Percentiles rank a stretch among this genome's conserved stretches.
Evolutionary conservation across 148 eudicot species (phyloP).

Genomic region (Vaccinium darrowii): DNA sequence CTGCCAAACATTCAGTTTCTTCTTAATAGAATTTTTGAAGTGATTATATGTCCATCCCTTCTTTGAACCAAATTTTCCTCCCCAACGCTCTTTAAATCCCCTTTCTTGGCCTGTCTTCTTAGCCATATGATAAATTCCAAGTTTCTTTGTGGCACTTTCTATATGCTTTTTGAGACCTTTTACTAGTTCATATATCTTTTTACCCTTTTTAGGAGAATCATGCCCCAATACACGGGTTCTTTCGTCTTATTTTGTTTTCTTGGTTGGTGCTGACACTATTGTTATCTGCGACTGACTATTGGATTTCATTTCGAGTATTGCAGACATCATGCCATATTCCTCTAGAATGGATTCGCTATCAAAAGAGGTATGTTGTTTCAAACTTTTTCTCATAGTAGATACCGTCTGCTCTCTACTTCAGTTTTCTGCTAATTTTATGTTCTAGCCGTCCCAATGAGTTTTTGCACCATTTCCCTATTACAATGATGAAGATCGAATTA

Average conservation of each 20-base stretch:
- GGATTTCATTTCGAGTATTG: slow-evolving; percentile 18
- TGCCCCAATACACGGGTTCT: not conserved
- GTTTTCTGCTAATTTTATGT: slow-evolving; percentile 10
- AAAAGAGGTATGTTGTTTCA: slow-evolving; percentile 42
- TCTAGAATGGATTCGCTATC: slow-evolving; percentile 40
- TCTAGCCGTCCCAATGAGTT: not conserved
- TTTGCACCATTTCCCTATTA: not conserved
- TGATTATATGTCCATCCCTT: not conserved
- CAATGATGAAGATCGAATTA: not conserved
- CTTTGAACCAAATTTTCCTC: not conserved
- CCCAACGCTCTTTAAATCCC: not conserved
- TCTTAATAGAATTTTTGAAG: not conserved
- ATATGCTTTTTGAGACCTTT: not conserved
- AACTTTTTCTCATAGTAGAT: slow-evolving; percentile 5
- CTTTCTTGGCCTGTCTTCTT: not conserved
- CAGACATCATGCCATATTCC: slow-evolving; percentile 50
- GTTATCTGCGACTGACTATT: slow-evolving; percentile 9
- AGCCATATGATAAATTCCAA: not conserved
- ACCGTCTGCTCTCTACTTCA: not conserved
- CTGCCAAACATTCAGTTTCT: not conserved
- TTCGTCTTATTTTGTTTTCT: not conserved
- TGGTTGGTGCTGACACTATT: not conserved
- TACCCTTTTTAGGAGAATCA: not conserved
- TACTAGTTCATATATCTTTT: not conserved
- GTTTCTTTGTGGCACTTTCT: slow-evolving; percentile 1